Evolutionary conservation across 208 protist species (phyloP), one percentile per base, ranked within the genome.

Genomic region (Trypanosoma rangeli): DNA sequence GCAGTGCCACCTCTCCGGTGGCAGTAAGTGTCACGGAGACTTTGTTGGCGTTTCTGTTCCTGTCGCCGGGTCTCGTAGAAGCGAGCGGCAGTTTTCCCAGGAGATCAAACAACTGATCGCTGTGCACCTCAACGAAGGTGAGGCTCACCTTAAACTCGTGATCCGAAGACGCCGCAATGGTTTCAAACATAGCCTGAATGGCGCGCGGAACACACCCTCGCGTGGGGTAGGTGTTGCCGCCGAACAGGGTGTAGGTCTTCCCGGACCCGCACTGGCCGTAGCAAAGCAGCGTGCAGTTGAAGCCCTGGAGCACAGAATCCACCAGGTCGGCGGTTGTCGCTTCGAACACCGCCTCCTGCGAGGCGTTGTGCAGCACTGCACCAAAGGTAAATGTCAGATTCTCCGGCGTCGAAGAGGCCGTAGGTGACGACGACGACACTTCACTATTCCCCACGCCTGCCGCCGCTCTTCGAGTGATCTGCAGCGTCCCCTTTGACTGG

Each of bases 231-330:
- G 86, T 58, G 20, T 57, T 54, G 13, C 70, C 68, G 16, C 91
- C 89, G 66, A 90, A 91, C 39, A 92, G 53, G 3, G 90, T 96
- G 65, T 86, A 90, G 3, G 79, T 92, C 60, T 96, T 94, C n/a
- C 89, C 93, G 0, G 87, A 78, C 3, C 82, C 83, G 33, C 80
- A 75, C 61, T 90, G 85, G 0, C 94, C 92, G 58, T 83, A 93
- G 64, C 83, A 91, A 39, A 97, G 37, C 20, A 95, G 46, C 26
- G 90, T 96, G 26, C 80, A 89, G 37, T 79, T 90, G 16, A 73
- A 76, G 18, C 86, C 86, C 20, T 79, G 58, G 49, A 92, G 12
- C 22, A 66, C 79, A 3, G 56, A 63, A 49, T 80, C 73, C 60
- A 85, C 72, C 16, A 82, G 22, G 5, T 68, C 73, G 3, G 75